Evolutionary conservation across 495 filamentous ascomycete genomes (phyloP), one percentile per base, ranked within the genome.

Genomic region (Halenospora varia): DNA sequence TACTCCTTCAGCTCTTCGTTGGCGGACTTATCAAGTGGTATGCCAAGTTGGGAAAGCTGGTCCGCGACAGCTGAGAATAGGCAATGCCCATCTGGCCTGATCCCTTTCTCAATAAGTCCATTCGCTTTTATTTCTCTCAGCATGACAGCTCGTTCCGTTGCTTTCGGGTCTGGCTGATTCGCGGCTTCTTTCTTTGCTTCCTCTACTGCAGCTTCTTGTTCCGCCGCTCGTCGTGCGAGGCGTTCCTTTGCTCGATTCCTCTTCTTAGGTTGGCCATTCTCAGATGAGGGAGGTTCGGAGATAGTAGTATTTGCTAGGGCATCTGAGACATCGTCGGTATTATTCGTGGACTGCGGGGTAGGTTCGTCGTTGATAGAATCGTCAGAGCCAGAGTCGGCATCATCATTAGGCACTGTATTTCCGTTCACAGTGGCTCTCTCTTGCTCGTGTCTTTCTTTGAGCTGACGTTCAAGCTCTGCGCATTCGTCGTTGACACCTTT

Each of bases 31-130:
- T 63, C 55, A 0, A 77, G 53, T 1, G 72, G 64, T 10, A 85
- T 64, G 2, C 70, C 73, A 11, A 71, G 56, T 23, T 71, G 68
- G 25, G 67, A 68, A 41, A 97, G 74, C 72, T 96, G 92, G 66
- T 92, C 89, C 41, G 93, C 92, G 44, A 98, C 77, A 1, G 95
- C 92, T 6, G 89, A 86, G 73, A 96, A 98, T n/a, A 98, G 76
- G 69, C 94, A 98, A 66, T 98, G 94, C 0, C 94, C 94, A 66
- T 98, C 93, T 0, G 94, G 91, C 17, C 78, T 82, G 24, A 97
- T 90, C 54, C 88, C 83, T 52, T 88, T 78, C 74, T 97, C 92
- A 19, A 73, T 78, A 26, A 97, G 74, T 2, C 74, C 74, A 49
- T 85, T 70, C 10, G 77, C 74, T 45, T 77, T 70, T 63, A 96